phyloP scores from a whole-genome alignment of 2,329 filamentous ascomycete species.

The Ceratocystis lukuohia region DNA sequence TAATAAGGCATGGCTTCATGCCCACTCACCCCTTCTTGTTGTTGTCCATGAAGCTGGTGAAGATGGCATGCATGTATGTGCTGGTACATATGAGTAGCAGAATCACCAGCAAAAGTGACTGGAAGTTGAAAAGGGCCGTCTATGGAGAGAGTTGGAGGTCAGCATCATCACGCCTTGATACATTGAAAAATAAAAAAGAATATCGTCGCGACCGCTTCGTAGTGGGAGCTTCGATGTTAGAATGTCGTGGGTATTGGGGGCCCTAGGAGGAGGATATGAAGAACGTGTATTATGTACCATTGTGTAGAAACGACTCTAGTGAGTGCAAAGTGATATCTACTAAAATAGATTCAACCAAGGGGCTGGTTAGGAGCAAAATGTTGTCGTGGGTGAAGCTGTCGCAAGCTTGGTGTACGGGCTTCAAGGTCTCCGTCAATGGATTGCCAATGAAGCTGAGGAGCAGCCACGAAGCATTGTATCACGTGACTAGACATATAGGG shows the following conservation, averaged over 20 bases:
- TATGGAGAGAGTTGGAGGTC: slow-evolving; percentile 28
- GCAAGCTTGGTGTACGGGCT: not conserved
- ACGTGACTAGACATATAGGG: not conserved
- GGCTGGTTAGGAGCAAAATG: not conserved
- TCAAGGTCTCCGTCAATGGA: not conserved
- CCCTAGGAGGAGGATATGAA: not conserved
- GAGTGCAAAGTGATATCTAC: not conserved
- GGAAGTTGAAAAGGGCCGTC: slow-evolving; percentile 98
- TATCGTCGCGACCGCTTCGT: slow-evolving; percentile 24
- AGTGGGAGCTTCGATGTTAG: not conserved
- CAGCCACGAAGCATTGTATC: not conserved
- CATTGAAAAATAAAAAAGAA: not conserved
- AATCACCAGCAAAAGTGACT: slow-evolving; percentile 86
- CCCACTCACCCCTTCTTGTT: slow-evolving; percentile 71
- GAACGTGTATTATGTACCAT: not conserved
- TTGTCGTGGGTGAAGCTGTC: not conserved
- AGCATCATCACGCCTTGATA: not conserved
- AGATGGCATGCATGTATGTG: slow-evolving; percentile 81
- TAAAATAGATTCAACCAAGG: not conserved
- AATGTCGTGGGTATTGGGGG: not conserved
- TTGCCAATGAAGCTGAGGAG: not conserved
- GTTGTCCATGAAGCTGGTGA: slow-evolving; percentile 78
- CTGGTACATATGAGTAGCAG: slow-evolving; percentile 93
- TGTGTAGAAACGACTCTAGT: not conserved
- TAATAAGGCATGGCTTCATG: not conserved